These are phyloP conservation scores for Cordyceps cateniannulata DNA, from an alignment of 2,329 filamentous ascomycete species.

Conservation along the genomic window DNA sequence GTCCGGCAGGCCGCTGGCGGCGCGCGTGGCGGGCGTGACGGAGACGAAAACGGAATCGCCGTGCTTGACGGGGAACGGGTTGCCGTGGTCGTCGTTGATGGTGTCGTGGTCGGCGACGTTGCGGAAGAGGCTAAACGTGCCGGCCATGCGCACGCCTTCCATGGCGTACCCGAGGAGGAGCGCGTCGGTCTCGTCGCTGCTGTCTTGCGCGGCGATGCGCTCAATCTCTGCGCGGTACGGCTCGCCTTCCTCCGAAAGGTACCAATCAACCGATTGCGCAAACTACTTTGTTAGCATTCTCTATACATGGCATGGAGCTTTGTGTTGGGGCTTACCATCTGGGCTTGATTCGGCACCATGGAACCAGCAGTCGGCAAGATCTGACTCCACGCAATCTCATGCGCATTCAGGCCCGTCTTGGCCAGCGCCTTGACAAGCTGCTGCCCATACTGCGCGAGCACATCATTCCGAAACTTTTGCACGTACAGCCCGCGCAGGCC, in stretches of 20 bases:
- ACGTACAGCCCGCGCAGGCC: constrained; percentile 39
- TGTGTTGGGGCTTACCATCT: constrained; percentile 46
- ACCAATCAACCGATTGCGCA: constrained; percentile 5
- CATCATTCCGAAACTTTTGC: constrained; percentile 42
- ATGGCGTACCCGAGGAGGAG: constrained; percentile 62
- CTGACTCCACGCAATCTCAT: constrained; percentile 66
- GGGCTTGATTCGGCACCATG: constrained; percentile 64
- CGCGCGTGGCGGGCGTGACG: constrained; percentile 50
- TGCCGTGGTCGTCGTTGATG: constrained; percentile 45
- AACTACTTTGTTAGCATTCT: neutral
- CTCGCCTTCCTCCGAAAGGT: constrained; percentile 27
- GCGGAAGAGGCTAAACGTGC: constrained; percentile 55
- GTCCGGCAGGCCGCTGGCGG: constrained; percentile 50
- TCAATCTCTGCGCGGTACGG: constrained; percentile 55
- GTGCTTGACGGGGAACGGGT: constrained; percentile 42
- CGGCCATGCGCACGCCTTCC: constrained; percentile 65
- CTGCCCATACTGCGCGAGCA: constrained; percentile 56
- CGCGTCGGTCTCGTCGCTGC: constrained; percentile 52
- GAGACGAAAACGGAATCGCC: constrained; percentile 59
- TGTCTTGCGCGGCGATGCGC: constrained; percentile 47
- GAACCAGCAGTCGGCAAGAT: constrained; percentile 61
- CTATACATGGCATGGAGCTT: no score
- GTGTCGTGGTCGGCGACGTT: constrained; percentile 40
- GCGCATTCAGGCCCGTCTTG: constrained; percentile 53
- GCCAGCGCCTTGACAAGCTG: constrained; percentile 59